phyloP scores from a whole-genome alignment of 164 flowering plant genomes.

The Cinnamomum micranthum region DNA sequence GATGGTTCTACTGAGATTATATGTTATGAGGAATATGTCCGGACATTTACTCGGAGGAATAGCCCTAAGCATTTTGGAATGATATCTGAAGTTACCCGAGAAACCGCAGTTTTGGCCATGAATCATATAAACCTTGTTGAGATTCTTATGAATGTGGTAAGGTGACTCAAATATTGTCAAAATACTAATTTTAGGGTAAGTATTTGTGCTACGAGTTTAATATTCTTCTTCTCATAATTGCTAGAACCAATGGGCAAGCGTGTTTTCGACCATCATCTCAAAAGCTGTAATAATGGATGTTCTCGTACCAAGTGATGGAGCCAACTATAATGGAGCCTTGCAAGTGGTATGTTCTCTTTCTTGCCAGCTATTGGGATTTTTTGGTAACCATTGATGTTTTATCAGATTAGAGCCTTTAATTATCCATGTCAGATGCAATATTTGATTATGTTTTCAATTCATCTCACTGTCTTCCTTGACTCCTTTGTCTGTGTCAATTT shows the following conservation, averaged over 20 bases:
- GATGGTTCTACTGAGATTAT: conserved; percentile 36
- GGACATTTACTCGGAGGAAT: conserved; percentile 61
- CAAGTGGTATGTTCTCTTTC: conserved; percentile 58
- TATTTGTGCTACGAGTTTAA: background rate
- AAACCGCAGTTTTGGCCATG: conserved; percentile 64
- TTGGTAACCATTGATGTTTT: background rate
- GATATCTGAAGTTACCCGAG: conserved; percentile 64
- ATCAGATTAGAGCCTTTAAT: too few species aligned
- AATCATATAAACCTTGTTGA: conserved; percentile 64
- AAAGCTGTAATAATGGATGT: conserved; percentile 68
- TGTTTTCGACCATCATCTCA: conserved; percentile 76
- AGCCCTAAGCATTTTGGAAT: conserved; percentile 58
- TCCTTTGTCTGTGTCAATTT: too few species aligned
- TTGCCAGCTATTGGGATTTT: background rate
- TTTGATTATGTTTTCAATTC: too few species aligned
- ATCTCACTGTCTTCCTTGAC: too few species aligned
- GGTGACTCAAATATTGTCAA: background rate
- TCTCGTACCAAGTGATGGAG: conserved; percentile 79
- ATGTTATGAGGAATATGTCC: conserved; percentile 60
- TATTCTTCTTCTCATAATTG: background rate
- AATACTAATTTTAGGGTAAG: background rate
- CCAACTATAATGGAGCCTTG: conserved; percentile 76
- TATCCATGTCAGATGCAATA: too few species aligned
- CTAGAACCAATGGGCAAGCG: conserved; percentile 70
- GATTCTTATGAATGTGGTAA: conserved; percentile 93